phyloP scores from a whole-genome alignment of 768 basidiomycete species.

The Phaffia tasmanica region DNA sequence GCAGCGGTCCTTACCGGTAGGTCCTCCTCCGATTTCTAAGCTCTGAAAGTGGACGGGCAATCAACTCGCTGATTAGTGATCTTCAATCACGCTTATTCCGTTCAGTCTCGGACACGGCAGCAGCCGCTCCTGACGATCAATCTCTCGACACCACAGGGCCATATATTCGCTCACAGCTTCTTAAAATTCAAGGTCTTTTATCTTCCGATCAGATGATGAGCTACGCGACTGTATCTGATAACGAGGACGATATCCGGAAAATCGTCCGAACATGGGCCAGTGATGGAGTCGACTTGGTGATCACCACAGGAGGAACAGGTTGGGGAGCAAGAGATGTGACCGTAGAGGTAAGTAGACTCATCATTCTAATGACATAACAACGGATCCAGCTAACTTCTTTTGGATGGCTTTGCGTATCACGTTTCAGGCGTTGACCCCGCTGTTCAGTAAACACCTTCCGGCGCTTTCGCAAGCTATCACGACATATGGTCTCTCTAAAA shows the following conservation, averaged over 20 bases:
- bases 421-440: constrained; percentile 38
- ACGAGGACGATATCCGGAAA: constrained; percentile 46
- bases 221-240: constrained; percentile 54
- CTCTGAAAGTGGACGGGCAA: neutral
- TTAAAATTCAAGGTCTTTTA: neutral
- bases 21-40: constrained; percentile 38
- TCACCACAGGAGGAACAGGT: constrained; percentile 81
- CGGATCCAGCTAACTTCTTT: constrained; percentile 33
- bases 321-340: constrained; percentile 70
- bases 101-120: constrained; percentile 21
- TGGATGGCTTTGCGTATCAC: constrained; percentile 38
- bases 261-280: constrained; percentile 45
- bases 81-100: neutral
- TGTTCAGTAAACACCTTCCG: constrained; percentile 40
- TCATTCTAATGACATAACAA: neutral
- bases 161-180: constrained; percentile 4
- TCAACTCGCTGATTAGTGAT: neutral
- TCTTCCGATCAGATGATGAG: constrained; percentile 2
- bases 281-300: constrained; percentile 53
- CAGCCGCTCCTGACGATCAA: neutral
- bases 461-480: constrained; percentile 67
- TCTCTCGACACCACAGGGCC: constrained; percentile 25
- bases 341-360: constrained; percentile 52
- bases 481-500: constrained; percentile 56
- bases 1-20: constrained; percentile 28